A percentile compares a stretch with the other conserved stretches of the same genome.
phyloP scores from a whole-genome alignment of 2,329 filamentous ascomycete genomes.

The Zalaria obscura region DNA sequence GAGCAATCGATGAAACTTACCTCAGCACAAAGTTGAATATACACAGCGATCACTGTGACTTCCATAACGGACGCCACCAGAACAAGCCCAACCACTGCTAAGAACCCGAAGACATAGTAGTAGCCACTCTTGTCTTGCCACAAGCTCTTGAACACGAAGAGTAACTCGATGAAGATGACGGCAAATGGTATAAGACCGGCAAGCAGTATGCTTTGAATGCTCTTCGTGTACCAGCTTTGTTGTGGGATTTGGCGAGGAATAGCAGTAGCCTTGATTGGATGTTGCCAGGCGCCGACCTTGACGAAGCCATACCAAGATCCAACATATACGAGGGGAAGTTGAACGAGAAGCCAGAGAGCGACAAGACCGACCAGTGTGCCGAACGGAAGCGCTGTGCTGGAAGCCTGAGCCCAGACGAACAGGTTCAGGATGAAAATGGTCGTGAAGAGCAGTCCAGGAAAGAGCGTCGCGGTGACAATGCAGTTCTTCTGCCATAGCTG shows the following conservation, averaged over 20 bases:
- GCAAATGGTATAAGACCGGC: constrained; percentile 72
- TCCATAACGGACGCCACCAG: constrained; percentile 66
- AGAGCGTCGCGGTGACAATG: constrained; percentile 56
- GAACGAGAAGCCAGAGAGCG: constrained; percentile 70
- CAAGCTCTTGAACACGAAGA: constrained; percentile 75
- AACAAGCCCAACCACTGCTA: constrained; percentile 59
- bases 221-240: constrained; percentile 62
- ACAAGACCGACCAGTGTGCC: constrained; percentile 60
- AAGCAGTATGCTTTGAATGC: constrained; percentile 49
- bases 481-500: constrained; percentile 63
- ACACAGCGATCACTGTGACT: constrained; percentile 71
- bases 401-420: constrained; percentile 83
- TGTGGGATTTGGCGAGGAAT: constrained; percentile 60
- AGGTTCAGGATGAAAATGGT: constrained; percentile 70
- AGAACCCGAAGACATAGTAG: constrained; percentile 83
- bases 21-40: constrained; percentile 69
- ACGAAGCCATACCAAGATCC: constrained; percentile 67
- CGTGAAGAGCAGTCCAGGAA: constrained; percentile 64
- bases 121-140: constrained; percentile 88
- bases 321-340: constrained; percentile 69
- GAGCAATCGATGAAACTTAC: constrained; percentile 20
- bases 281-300: constrained; percentile 55
- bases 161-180: constrained; percentile 74
- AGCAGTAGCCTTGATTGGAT: constrained; percentile 63
- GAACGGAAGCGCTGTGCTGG: constrained; percentile 75